These are phyloP conservation scores for Thalassiosira pacifica DNA, from an alignment of 352 stramenopile species.

Conservation along the genomic window DNA sequence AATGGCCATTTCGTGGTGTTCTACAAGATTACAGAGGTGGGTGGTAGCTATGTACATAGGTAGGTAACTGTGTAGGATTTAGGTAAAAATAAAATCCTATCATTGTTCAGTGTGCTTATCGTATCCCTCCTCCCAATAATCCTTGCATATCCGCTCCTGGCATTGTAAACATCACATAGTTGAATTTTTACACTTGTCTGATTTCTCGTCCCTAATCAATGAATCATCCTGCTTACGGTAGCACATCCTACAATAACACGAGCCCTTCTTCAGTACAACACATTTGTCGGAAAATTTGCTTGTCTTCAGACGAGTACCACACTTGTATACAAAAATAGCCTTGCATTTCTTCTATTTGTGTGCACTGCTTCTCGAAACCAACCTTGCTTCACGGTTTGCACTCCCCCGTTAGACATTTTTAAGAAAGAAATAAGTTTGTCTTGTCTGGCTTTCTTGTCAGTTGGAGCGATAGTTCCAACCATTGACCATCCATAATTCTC, in stretches of 20 bases:
- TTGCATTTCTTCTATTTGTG: background rate
- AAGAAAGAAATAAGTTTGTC: constrained; percentile 20
- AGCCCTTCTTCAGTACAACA: background rate
- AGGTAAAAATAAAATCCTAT: no score
- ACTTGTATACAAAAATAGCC: background rate
- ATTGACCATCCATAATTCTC: constrained; percentile 40
- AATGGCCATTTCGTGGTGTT: background rate
- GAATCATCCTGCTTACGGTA: constrained; percentile 10
- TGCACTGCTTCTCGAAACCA: constrained; percentile 36
- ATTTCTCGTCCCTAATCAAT: background rate
- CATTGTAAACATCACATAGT: constrained; percentile 8
- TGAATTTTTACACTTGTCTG: background rate
- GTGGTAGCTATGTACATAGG: no score
- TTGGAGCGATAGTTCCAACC: constrained; percentile 37
- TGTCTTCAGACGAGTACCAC: background rate
- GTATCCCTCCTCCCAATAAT: background rate
- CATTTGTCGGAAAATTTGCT: background rate
- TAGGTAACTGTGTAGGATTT: no score
- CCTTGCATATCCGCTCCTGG: no score
- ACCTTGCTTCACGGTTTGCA: background rate
- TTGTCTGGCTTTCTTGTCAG: constrained; percentile 30
- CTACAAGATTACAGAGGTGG: background rate
- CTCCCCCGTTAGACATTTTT: constrained; percentile 23
- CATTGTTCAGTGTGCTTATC: background rate
- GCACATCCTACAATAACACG: constrained; percentile 27